A percentile compares a stretch with the other conserved stretches of the same genome.
phyloP scores from a whole-genome alignment of 352 stramenopile genomes.

The Phytophthora citricola region DNA sequence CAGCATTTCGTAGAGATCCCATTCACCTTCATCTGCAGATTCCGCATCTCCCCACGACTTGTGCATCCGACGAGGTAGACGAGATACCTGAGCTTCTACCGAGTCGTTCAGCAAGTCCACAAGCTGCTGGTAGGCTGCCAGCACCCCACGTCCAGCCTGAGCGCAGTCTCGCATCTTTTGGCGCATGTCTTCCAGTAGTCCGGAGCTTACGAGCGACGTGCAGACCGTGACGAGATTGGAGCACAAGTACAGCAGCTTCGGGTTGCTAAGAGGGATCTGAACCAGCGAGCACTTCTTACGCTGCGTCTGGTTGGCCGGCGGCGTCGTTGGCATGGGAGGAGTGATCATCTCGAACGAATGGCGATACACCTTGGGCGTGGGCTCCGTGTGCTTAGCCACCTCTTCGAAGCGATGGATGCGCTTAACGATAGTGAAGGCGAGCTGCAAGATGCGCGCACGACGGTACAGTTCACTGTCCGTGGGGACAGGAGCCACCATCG shows the following conservation, averaged over 20 bases:
- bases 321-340: conserved; percentile 31
- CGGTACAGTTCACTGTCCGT: conserved; percentile 59
- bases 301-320: conserved; percentile 14
- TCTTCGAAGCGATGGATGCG: conserved; percentile 70
- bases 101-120: conserved; percentile 58
- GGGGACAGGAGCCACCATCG: conserved; percentile 32
- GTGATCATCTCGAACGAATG: conserved; percentile 75
- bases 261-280: conserved; percentile 67
- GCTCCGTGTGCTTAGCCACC: conserved; percentile 47
- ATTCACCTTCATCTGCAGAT: conserved; percentile 50
- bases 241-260: conserved; percentile 63
- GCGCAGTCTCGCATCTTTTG: conserved; percentile 55
- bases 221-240: conserved; percentile 63
- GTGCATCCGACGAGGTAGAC: conserved; percentile 50
- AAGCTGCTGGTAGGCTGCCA: conserved; percentile 53
- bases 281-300: conserved; percentile 48
- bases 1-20: conserved; percentile 65
- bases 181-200: conserved; percentile 57
- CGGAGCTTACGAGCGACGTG: conserved; percentile 41
- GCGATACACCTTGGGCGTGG: conserved; percentile 46
- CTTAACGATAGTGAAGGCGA: conserved; percentile 65
- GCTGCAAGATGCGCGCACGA: conserved; percentile 62
- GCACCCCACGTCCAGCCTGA: conserved; percentile 41
- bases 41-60: conserved; percentile 45
- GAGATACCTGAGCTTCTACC: conserved; percentile 49